Base-by-base conservation (phyloP, 1,284 basidiomycete species). In the Ceratobasidium papillatum region DNA sequence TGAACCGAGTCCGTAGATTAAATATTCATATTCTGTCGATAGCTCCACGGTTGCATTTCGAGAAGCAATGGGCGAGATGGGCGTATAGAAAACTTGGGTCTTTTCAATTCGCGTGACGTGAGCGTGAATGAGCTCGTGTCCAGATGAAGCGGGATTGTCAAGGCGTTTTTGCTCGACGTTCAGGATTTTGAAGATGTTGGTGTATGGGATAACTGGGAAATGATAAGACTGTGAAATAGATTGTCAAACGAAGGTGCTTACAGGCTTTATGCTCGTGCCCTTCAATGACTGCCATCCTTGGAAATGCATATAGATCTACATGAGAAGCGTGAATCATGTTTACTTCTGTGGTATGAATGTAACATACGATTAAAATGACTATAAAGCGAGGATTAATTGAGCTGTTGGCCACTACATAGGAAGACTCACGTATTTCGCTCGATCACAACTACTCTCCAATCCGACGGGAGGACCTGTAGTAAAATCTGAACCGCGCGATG, bases 371-470 rank as follows among this genome's bases (percentile, higher is more conserved):
- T 85, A 45, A 83, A 79, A 79, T 88, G 86, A 19, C 87, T 87
- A 58, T 9, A 34, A 49, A 76, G 32, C n/a, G 62, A 27, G 36
- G 51, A 56, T 27, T 43, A 62, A 52, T 52, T 27, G 38, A 58
- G 19, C n/a, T n/a, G n/a, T n/a, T n/a, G n/a, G 19, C 1, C 19
- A n/a, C 1, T 25, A 47, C 4, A 14, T 41, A 5, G 1, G 49
- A 3, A 30, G 11, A 81, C 85, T 74, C 78, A 90, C 83, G 88
- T 87, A 78, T 93, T 92, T 72, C 91, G 83, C 79, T 93, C 91
- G 51, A 93, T 84, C n/a, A 90, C 82, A n/a, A 93, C 85, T 45
- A 93, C 84, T 54, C 87, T 84, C 88, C 89, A 92, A 32, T 83
- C 87, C 25, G 82, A 79, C 2, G 91, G 90, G 30, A 93, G 82